phyloP scores from a whole-genome alignment of 352 stramenopile species.

The Pythium oligandrum region DNA sequence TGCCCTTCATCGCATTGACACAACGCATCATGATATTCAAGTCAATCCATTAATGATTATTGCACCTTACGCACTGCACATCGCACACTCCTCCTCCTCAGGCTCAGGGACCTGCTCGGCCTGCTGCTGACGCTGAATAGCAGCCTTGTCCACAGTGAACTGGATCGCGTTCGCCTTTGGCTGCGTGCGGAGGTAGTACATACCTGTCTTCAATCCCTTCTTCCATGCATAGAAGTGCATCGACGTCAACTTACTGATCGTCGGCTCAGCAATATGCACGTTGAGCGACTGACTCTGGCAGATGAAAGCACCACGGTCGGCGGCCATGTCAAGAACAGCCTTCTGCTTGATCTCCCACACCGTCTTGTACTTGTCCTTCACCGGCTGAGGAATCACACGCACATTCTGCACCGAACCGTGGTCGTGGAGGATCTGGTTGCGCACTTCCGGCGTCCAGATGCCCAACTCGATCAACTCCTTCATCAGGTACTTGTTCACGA shows the following conservation, averaged over 20 bases:
- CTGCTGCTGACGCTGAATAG: conserved; percentile 43
- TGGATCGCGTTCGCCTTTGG: conserved; percentile 99
- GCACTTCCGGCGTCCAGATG: conserved; percentile 96
- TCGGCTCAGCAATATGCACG: conserved; percentile 98
- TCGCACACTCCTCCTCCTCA: conserved; percentile 68
- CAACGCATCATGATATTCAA: no score
- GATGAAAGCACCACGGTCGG: conserved; percentile 98
- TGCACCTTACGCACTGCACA: conserved; percentile 65
- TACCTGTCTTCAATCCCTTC: conserved; percentile 99
- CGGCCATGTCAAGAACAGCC: conserved; percentile 96
- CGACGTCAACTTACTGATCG: conserved; percentile 96
- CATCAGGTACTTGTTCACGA: conserved; percentile 99
- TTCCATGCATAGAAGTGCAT: conserved; percentile 99
- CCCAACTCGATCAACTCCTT: conserved; percentile 94
- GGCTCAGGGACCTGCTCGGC: conserved; percentile 18
- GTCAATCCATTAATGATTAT: no score
- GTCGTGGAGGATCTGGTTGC: conserved; percentile 99
- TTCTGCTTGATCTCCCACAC: conserved; percentile 99
- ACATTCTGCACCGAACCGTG: conserved; percentile 95
- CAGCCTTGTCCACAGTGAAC: conserved; percentile 99
- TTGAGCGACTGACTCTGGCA: conserved; percentile 98
- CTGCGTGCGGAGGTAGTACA: conserved; percentile 99
- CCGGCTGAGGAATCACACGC: conserved; percentile 59
- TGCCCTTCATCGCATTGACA: no score
- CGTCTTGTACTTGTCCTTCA: conserved; percentile 99